Evolutionary conservation across 306 rosid species (phyloP).

Genomic region (Chamaecrista fasciculata): DNA sequence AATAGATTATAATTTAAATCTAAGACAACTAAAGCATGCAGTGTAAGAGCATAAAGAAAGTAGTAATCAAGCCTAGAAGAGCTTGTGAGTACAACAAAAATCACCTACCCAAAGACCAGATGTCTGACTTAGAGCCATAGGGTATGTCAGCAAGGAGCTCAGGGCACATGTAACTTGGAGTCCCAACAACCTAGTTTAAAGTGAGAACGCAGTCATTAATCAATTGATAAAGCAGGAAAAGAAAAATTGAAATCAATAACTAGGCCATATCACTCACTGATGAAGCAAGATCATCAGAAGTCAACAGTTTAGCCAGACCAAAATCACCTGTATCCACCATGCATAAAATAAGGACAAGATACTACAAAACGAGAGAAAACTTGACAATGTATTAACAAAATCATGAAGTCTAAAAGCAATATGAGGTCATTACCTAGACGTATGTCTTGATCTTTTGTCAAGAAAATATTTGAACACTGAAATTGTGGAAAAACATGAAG

Average conservation of each 20-base stretch:
- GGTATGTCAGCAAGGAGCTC: conserved; percentile 99
- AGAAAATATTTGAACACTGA: conserved; percentile 98
- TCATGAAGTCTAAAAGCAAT: neutral
- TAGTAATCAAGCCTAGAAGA: neutral
- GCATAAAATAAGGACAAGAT: conserved; percentile 15
- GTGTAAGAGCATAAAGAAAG: neutral
- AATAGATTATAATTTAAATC: conserved; percentile 8
- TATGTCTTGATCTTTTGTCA: conserved; percentile 86
- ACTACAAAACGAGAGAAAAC: conserved; percentile 2
- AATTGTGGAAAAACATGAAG: conserved; percentile 26
- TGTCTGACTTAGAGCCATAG: conserved; percentile 95
- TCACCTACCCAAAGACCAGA: conserved; percentile 90
- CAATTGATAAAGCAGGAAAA: conserved; percentile 5
- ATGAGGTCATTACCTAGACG: conserved; percentile 63
- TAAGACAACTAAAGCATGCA: neutral
- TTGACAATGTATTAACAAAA: neutral
- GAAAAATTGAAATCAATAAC: neutral
- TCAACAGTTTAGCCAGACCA: conserved; percentile 93
- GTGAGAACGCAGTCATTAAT: conserved; percentile 6
- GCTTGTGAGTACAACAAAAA: conserved; percentile 21
- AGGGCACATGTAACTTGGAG: conserved; percentile 98
- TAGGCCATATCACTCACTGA: conserved; percentile 57
- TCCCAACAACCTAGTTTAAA: conserved; percentile 75
- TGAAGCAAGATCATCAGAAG: conserved; percentile 96
- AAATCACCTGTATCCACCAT: conserved; percentile 75